phyloP scores from a whole-genome alignment of 2,329 filamentous ascomycete genomes.

The Aspergillus puulaauensis region DNA sequence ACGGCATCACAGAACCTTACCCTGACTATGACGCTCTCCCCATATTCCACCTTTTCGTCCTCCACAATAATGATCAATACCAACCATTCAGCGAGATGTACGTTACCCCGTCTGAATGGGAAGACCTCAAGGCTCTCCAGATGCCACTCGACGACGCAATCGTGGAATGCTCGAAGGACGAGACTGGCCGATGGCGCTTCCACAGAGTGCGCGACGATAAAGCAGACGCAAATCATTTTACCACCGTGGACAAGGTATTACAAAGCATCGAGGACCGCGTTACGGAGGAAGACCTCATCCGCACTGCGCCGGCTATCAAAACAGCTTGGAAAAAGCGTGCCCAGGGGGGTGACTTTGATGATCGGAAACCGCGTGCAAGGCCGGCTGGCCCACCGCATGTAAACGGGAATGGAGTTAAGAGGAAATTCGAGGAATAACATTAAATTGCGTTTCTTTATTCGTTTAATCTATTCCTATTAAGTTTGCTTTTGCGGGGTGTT shows the following conservation, averaged over 20 bases:
- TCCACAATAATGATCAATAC: slow-evolving; percentile 65
- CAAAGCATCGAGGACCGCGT: slow-evolving; percentile 87
- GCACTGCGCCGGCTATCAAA: slow-evolving; percentile 68
- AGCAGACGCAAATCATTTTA: slow-evolving; percentile 82
- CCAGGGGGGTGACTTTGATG: slow-evolving; percentile 25
- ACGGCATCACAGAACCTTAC: slow-evolving; percentile 63
- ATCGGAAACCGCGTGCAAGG: slow-evolving; percentile 26
- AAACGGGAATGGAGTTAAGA: slow-evolving; percentile 39
- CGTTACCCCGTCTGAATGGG: slow-evolving; percentile 78
- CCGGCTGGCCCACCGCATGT: slow-evolving; percentile 24
- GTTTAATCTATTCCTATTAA: neutral
- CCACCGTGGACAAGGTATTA: slow-evolving; percentile 79
- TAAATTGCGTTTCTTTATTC: neutral
- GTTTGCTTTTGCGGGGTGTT: slow-evolving; percentile 6
- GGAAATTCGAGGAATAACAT: slow-evolving; percentile 41
- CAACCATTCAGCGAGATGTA: slow-evolving; percentile 66
- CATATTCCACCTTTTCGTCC: slow-evolving; percentile 69
- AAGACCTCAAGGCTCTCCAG: slow-evolving; percentile 68
- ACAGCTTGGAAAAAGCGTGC: slow-evolving; percentile 74
- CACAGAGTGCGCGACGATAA: slow-evolving; percentile 94
- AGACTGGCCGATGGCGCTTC: slow-evolving; percentile 74
- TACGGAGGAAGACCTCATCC: slow-evolving; percentile 75
- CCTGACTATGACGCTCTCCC: slow-evolving; percentile 80
- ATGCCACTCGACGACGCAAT: slow-evolving; percentile 83
- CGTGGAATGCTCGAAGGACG: slow-evolving; percentile 85